Conservation (phyloP, 2,329 filamentous ascomycete genomes). For the Apiospora hydei region DNA sequence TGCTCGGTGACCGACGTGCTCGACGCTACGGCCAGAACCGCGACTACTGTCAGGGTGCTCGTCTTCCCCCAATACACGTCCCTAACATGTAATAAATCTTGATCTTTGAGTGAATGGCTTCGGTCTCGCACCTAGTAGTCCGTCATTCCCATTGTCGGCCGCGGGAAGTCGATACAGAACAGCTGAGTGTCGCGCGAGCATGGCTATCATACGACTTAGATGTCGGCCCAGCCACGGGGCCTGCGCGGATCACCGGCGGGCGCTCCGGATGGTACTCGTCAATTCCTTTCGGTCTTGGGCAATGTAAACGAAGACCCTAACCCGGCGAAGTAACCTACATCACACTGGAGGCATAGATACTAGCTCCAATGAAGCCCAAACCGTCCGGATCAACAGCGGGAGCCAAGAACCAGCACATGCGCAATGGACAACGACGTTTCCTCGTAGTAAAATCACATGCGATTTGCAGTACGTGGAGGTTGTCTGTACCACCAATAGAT, state of each 20-base stretch:
- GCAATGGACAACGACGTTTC: background rate
- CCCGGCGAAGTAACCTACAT: background rate
- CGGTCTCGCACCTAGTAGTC: background rate
- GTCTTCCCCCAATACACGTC: background rate
- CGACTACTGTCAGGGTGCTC: background rate
- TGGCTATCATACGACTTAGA: background rate
- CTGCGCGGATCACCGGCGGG: background rate
- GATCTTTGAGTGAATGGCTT: background rate
- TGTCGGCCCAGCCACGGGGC: background rate
- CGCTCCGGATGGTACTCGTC: background rate
- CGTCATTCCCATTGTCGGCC: background rate
- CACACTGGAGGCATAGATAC: background rate
- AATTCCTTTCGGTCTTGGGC: background rate
- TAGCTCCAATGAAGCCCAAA: background rate
- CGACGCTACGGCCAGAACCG: background rate
- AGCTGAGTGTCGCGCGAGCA: too few relatives aligned
- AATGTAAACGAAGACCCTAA: background rate
- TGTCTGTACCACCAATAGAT: slow-evolving; percentile 3
- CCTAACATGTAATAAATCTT: background rate
- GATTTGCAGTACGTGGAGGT: background rate
- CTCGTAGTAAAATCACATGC: background rate
- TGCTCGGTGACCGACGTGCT: background rate
- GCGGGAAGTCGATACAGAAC: background rate
- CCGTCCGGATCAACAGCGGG: background rate
- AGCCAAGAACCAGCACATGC: background rate